Base-by-base conservation (phyloP, 148 eudicot genomes). In the Camellia granthamiana region DNA sequence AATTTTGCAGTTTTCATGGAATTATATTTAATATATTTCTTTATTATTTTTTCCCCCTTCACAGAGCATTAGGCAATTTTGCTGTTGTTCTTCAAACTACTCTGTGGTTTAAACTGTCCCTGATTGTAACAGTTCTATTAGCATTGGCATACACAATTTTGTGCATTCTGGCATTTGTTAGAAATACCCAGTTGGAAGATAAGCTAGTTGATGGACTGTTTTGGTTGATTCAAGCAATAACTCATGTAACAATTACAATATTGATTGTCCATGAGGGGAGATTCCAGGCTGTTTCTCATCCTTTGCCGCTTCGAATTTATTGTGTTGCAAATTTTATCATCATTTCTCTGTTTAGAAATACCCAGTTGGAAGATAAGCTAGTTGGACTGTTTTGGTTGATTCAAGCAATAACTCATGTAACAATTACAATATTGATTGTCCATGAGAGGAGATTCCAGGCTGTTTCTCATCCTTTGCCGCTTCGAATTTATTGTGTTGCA, bases 391-490 rank as follows among this genome's bases (percentile, higher is more conserved):
- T 82, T 82, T 89, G 95, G 93, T 63, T 91, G 66, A 69, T 88
- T 78, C 96, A 93, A 82, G 91, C 89, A 51, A 9, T 89, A 18
- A 88, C 94, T 75, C 88, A 90, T 81, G 71, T 86, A 8, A 90
- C 77, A 0, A 87, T 92, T 2, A 77, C 87, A 0, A 64, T 92
- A 38, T 78, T 95, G 14, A 77, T 95, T 61, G 85, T 81, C 44
- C 97, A 95, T 69, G 93, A 89, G 84, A 90, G 83, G 88, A 89
- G 80, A 71, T 93, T 90, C 61, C 69, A 76, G 65, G 90, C 95
- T 51, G 62, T 79, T 12, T 84, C 74, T 23, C 97, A 93, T 75
- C 94, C 97, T 0, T 11, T 82, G 30, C 78, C 85, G 5, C 91
- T 95, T 68, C 81, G 97, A 62, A 78, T 89, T 3, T 95, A 76